Evolutionary conservation across 2,329 filamentous ascomycete genomes (phyloP).

Genomic region (Bipolaris zeicola): DNA sequence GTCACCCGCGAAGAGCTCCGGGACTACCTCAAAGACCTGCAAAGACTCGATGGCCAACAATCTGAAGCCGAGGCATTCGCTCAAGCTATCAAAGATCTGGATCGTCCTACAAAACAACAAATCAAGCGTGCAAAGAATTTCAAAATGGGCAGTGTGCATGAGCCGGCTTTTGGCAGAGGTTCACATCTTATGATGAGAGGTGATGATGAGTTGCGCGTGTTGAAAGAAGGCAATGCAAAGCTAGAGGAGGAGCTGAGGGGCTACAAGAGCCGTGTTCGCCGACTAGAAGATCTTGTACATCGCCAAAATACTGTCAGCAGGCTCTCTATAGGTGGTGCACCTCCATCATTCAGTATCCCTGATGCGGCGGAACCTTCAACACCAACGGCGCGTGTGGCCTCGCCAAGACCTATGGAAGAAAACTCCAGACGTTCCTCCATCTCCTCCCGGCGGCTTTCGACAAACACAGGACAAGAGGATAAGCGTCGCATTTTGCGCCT

Average conservation of each 20-base stretch:
- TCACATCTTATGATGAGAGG: slow-evolving; percentile 78
- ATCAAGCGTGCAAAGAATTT: slow-evolving; percentile 88
- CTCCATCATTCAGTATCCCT: slow-evolving; percentile 42
- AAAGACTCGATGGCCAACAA: slow-evolving; percentile 68
- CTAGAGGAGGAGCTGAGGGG: slow-evolving; percentile 70
- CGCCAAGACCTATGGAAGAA: slow-evolving; percentile 49
- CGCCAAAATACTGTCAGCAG: slow-evolving; percentile 69
- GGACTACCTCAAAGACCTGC: slow-evolving; percentile 71
- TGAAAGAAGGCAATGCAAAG: slow-evolving; percentile 62
- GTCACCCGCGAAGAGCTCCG: slow-evolving; percentile 77
- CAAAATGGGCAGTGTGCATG: slow-evolving; percentile 94
- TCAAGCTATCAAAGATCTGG: slow-evolving; percentile 78
- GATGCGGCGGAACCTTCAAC: slow-evolving; percentile 46
- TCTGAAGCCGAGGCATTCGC: slow-evolving; percentile 72
- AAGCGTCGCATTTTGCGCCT: slow-evolving; percentile 69
- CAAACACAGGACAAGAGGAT: slow-evolving; percentile 65
- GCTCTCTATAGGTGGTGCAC: slow-evolving; percentile 57
- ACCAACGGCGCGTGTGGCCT: slow-evolving; percentile 43
- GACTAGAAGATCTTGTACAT: slow-evolving; percentile 90
- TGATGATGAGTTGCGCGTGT: slow-evolving; percentile 74
- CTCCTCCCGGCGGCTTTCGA: slow-evolving; percentile 65
- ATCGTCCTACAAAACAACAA: slow-evolving; percentile 83
- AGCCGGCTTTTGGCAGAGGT: slow-evolving; percentile 84
- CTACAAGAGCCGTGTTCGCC: slow-evolving; percentile 89
- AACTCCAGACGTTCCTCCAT: slow-evolving; percentile 64